A percentile compares a stretch with the other conserved stretches of the same genome.
Conservation (phyloP, 2,329 filamentous ascomycete species). For the Cryphonectria naterciae region DNA sequence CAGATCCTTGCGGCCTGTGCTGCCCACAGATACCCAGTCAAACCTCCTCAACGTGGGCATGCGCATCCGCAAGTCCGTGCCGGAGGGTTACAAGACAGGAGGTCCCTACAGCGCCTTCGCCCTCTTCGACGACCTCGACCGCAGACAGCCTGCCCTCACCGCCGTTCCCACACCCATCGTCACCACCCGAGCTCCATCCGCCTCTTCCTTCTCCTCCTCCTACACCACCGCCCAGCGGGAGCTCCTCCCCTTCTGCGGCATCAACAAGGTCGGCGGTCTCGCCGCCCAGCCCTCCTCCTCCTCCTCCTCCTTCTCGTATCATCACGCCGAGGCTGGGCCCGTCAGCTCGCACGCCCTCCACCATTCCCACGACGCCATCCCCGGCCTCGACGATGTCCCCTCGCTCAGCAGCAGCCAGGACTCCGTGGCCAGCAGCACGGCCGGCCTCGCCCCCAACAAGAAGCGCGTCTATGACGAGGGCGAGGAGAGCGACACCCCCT, state of each 20-base stretch:
- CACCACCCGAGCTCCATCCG: conserved; percentile 32
- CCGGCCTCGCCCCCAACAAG: conserved; percentile 31
- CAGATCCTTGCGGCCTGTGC: conserved; percentile 40
- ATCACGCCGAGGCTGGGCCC: not conserved
- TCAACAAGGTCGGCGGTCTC: conserved; percentile 74
- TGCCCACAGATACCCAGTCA: conserved; percentile 72
- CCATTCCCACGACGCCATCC: conserved; percentile 34
- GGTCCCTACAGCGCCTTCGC: conserved; percentile 54
- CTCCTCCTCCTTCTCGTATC: conserved; percentile 14
- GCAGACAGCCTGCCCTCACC: conserved; percentile 26
- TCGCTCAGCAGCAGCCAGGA: conserved; percentile 61
- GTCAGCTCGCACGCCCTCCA: conserved; percentile 31
- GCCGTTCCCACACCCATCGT: conserved; percentile 27
- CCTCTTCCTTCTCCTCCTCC: conserved; percentile 26
- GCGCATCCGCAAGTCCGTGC: conserved; percentile 89
- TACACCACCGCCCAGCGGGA: conserved; percentile 54
- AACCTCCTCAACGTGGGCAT: conserved; percentile 91
- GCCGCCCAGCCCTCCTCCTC: conserved; percentile 53
- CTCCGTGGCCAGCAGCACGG: conserved; percentile 46
- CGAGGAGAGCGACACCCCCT: conserved; percentile 39
- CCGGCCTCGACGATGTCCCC: conserved; percentile 47
- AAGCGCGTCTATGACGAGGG: conserved; percentile 55
- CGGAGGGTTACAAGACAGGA: conserved; percentile 87
- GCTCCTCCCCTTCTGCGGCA: conserved; percentile 78
- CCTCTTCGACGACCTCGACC: conserved; percentile 45